A percentile compares a stretch with the other conserved stretches of the same genome.
phyloP scores from a whole-genome alignment of 805 yeast species.

The Myxozyma neotropica region DNA sequence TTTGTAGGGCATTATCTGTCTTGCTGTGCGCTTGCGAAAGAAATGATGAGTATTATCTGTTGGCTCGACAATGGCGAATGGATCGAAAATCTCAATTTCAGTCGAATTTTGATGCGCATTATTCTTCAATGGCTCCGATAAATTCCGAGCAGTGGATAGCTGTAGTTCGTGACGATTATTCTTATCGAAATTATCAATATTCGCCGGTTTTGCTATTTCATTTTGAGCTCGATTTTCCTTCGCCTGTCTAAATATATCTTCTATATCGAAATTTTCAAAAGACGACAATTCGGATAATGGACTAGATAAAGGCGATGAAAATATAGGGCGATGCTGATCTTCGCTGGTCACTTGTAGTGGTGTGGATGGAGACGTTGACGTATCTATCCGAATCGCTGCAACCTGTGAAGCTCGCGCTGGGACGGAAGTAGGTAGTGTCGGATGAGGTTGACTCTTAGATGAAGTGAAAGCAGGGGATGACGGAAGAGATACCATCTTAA shows the following conservation, averaged over 20 bases:
- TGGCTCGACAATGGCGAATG: background rate
- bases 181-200: background rate
- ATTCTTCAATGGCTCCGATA: background rate
- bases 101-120: background rate
- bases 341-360: background rate
- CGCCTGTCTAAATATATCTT: background rate
- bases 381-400: background rate
- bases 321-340: background rate
- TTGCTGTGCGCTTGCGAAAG: slow-evolving; percentile 34
- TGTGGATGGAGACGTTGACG: background rate
- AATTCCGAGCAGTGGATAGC: background rate
- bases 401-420: background rate
- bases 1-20: slow-evolving; percentile 35
- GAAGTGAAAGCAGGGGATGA: background rate
- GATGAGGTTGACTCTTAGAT: background rate
- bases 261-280: slow-evolving; percentile 4
- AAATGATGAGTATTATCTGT: slow-evolving; percentile 4
- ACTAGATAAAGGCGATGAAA: slow-evolving; percentile 15
- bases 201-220: background rate
- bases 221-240: background rate
- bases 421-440: background rate
- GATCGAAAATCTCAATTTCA: background rate
- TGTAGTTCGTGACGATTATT: background rate
- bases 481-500: too few species aligned
- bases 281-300: slow-evolving; percentile 17